phyloP scores from a whole-genome alignment of 2,329 filamentous ascomycete species.

The Penicillium fuscoglaucum region DNA sequence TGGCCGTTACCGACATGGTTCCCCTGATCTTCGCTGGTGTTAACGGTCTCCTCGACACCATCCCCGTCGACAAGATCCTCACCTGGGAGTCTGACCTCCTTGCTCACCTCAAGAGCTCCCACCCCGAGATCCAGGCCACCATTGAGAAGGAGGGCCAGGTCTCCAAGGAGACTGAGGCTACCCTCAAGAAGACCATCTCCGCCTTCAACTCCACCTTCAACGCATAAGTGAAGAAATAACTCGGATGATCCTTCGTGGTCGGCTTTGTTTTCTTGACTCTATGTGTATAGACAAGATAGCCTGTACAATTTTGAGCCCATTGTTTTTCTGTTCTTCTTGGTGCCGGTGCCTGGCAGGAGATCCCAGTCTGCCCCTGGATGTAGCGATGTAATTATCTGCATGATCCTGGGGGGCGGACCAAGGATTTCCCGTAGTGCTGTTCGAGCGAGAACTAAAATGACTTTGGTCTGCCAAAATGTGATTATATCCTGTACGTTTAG shows the following conservation, averaged over 20 bases:
- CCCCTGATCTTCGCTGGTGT: conserved; percentile 99
- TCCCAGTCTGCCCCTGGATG: conserved; percentile 27
- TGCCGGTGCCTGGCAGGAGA: conserved; percentile 16
- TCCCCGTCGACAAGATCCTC: conserved; percentile 89
- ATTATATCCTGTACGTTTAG: conserved; percentile 47
- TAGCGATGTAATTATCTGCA: conserved; percentile 30
- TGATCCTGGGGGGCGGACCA: conserved; percentile 13
- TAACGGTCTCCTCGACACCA: conserved; percentile 86
- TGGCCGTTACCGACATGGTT: conserved; percentile 99
- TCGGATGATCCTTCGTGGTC: conserved; percentile 37
- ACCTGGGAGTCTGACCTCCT: conserved; percentile 95
- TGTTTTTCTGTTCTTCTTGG: conserved; percentile 40
- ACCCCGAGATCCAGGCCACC: conserved; percentile 75
- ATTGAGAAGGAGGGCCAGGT: conserved; percentile 96
- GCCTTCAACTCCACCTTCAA: conserved; percentile 93
- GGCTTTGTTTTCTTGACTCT: conserved; percentile 42
- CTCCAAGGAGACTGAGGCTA: conserved; percentile 79
- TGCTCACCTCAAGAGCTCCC: conserved; percentile 85
- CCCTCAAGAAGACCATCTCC: conserved; percentile 67
- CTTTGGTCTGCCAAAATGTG: conserved; percentile 33
- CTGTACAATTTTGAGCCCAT: conserved; percentile 48
- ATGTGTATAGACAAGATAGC: conserved; percentile 48
- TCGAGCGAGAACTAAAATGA: conserved; percentile 15
- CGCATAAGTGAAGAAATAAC: conserved; percentile 42
- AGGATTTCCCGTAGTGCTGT: conserved; percentile 11